phyloP scores from a whole-genome alignment of 2,329 filamentous ascomycete genomes.

The Didymella arachidicola region DNA sequence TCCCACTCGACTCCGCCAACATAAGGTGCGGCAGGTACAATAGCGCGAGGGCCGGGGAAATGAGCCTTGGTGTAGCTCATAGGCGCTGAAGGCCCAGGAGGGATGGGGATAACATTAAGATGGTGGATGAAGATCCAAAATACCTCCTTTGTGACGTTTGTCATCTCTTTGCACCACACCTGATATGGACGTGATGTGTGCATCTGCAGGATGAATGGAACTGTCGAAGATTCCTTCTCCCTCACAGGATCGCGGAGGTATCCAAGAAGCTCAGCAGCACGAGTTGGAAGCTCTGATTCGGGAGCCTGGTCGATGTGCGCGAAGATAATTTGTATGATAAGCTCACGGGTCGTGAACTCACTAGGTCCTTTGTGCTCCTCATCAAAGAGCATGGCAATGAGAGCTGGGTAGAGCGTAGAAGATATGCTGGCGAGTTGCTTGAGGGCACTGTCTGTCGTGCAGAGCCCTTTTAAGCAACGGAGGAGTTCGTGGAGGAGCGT shows the following conservation, averaged over 20 bases:
- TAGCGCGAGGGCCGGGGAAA: conserved; percentile 86
- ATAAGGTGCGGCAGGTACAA: conserved; percentile 92
- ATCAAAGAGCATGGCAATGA: conserved; percentile 90
- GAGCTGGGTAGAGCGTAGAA: conserved; percentile 79
- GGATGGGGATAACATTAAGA: conserved; percentile 81
- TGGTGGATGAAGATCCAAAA: conserved; percentile 99
- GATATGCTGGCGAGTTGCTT: conserved; percentile 83
- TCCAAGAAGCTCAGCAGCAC: conserved; percentile 75
- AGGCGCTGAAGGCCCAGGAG: conserved; percentile 42
- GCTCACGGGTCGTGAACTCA: conserved; percentile 91
- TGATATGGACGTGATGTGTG: conserved; percentile 86
- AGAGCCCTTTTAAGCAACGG: conserved; percentile 91
- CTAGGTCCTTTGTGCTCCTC: conserved; percentile 98
- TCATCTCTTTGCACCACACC: conserved; percentile 91
- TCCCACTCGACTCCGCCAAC: conserved; percentile 99
- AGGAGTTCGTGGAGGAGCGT: conserved; percentile 89
- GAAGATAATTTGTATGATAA: conserved; percentile 88
- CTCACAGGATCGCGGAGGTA: conserved; percentile 80
- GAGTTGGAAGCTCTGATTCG: conserved; percentile 66
- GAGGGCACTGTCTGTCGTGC: conserved; percentile 87
- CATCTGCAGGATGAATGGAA: conserved; percentile 91
- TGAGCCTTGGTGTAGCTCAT: conserved; percentile 65
- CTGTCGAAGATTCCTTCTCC: conserved; percentile 75
- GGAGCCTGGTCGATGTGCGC: conserved; percentile 77
- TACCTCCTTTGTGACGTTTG: conserved; percentile 94